Percentiles rank a stretch among this genome's conserved stretches.
phyloP scores from a whole-genome alignment of 1,284 basidiomycete genomes.

The Schizophyllum commune region DNA sequence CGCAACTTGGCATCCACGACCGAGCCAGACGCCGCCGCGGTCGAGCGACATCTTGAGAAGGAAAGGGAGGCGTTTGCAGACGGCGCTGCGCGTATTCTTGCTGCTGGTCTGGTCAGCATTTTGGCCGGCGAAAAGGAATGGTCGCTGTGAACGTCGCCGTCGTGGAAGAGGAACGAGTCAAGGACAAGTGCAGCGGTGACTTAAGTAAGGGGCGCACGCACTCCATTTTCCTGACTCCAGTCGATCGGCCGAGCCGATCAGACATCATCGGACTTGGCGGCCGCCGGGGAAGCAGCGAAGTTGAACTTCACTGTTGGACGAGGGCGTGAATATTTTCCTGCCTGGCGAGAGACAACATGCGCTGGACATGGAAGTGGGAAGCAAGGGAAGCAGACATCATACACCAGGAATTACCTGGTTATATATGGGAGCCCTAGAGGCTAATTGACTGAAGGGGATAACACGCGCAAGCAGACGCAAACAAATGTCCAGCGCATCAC shows the following conservation, averaged over 20 bases:
- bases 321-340: too few species aligned
- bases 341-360: too few species aligned
- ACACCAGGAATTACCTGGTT: too few species aligned
- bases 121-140: neutral
- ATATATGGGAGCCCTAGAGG: too few species aligned
- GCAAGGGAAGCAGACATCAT: too few species aligned
- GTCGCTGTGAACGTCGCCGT: neutral
- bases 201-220: neutral
- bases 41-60: constrained; percentile 3
- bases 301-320: too few species aligned
- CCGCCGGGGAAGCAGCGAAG: too few species aligned
- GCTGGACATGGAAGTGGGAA: too few species aligned
- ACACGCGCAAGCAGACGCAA: too few species aligned
- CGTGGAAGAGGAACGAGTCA: neutral
- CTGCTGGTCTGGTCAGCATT: neutral
- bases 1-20: constrained; percentile 36
- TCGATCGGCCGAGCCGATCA: neutral
- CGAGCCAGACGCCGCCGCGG: constrained; percentile 19
- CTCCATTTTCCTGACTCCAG: neutral
- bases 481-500: too few species aligned
- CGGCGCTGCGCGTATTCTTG: neutral
- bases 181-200: neutral
- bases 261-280: neutral
- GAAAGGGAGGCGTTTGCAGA: neutral
- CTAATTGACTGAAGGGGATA: too few species aligned